Base-by-base conservation (phyloP, 2,329 filamentous ascomycete genomes). In the Colletotrichum liaoningense region DNA sequence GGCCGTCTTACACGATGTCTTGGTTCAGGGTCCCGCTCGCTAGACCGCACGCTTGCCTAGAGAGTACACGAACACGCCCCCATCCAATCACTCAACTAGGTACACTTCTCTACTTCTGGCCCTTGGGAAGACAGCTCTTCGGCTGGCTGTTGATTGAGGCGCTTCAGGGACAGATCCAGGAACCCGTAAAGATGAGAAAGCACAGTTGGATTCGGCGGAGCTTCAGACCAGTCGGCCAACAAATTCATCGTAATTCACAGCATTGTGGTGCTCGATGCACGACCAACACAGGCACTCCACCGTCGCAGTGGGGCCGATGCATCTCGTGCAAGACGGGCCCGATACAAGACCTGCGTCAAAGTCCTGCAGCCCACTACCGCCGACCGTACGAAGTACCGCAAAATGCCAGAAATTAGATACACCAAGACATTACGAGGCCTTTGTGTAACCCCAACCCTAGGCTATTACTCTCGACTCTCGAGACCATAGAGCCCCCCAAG, bases 301-400 rank as follows among this genome's bases (percentile, higher is more conserved):
- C 19, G 35, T 69, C 52, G 24, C 22, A 30, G 35, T 62, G 33
- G 54, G 57, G 30, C 67, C 66, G 54, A 64, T 54, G 30, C 42
- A 63, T 56, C 55, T 69, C 54, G 38, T 35, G 66, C 67, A 57
- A 69, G 55, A 52, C 60, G 68, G 72, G 63, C 72, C 72, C 68
- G 68, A 74, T 74, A 22, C 58, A 58, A 72, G 68, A 63, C 72
- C 68, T 65, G 60, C 67, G 49, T 64, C 67, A 55, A 55, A 65
- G 54, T 70, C 65, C 69, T 63, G 58, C 65, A 38, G 28, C n/a
- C 14, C 11, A n/a, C 7, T 49, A 62, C 49, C 33, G 56, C 59
- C 24, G 22, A 42, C 4, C 46, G 2, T 52, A 12, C 16, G 30
- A 33, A 33, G 33, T 33, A n/a, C 8, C 35, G 16, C 16, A 24